A percentile compares a stretch with the other conserved stretches of the same genome.
Conservation (phyloP, 306 rosid genomes). For the Vigna angularis region DNA sequence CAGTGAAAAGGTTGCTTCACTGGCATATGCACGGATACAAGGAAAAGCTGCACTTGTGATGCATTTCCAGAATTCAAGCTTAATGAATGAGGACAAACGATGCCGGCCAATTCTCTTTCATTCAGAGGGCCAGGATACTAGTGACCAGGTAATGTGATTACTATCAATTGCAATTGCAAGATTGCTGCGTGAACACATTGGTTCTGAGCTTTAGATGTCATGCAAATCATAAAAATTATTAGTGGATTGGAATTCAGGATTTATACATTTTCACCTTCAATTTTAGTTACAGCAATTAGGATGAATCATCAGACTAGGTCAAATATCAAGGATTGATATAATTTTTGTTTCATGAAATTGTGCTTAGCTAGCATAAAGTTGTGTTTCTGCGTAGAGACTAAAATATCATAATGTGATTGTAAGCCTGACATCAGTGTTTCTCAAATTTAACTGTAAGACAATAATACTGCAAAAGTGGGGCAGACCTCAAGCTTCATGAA, state of each 20-base stretch:
- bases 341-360: background rate
- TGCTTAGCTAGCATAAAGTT: background rate
- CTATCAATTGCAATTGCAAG: constrained; percentile 3
- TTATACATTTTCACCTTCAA: constrained; percentile 1
- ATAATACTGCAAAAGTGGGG: background rate
- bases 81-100: constrained; percentile 94
- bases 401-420: background rate
- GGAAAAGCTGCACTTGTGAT: constrained; percentile 93
- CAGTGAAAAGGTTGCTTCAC: constrained; percentile 90
- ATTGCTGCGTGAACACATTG: background rate
- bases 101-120: constrained; percentile 93
- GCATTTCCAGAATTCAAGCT: constrained; percentile 93
- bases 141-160: constrained; percentile 66
- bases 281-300: background rate
- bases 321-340: background rate
- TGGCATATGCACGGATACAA: constrained; percentile 94
- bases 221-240: background rate
- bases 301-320: background rate
- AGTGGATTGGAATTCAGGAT: background rate
- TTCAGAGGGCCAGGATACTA: constrained; percentile 82
- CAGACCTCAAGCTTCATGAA: too few relatives aligned
- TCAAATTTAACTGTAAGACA: background rate
- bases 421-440: background rate
- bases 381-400: background rate
- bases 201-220: background rate